Evolutionary conservation across 345 rosid species (phyloP).

Genomic region (Lumnitzera littorea): DNA sequence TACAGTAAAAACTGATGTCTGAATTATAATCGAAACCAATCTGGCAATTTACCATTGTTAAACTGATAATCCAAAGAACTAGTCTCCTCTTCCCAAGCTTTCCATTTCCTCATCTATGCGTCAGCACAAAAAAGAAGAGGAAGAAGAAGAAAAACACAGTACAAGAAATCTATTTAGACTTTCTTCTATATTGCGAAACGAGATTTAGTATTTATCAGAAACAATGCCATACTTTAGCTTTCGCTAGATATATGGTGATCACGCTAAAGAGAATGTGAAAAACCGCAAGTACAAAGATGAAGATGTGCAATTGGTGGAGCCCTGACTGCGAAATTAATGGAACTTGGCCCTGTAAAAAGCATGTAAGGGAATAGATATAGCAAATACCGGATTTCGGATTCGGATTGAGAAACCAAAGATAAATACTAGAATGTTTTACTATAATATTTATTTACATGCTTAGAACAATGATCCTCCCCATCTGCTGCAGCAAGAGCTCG

Average conservation of each 20-base stretch:
- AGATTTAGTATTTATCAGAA: background rate
- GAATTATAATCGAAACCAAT: background rate
- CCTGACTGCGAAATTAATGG: constrained; percentile 32
- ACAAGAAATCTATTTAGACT: background rate
- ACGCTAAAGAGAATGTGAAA: constrained; percentile 34
- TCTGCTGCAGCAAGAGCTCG: constrained; percentile 16
- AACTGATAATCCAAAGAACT: constrained; percentile 34
- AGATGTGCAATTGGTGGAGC: constrained; percentile 36
- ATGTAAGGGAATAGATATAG: background rate
- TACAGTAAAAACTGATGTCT: background rate
- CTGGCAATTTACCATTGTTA: constrained; percentile 22
- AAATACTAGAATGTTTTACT: background rate
- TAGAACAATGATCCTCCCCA: constrained; percentile 18
- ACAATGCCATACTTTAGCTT: constrained; percentile 25
- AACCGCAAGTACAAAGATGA: constrained; percentile 37
- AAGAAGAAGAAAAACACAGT: too few species aligned
- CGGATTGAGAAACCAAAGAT: background rate
- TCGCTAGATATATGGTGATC: constrained; percentile 27
- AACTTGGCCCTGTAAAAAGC: constrained; percentile 21
- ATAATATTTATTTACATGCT: constrained; percentile 10
- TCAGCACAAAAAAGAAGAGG: too few species aligned
- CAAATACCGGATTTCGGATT: background rate
- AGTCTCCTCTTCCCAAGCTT: constrained; percentile 39
- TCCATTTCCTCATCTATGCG: constrained; percentile 38
- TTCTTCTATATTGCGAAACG: background rate